A percentile compares a stretch with the other conserved stretches of the same genome.
Conservation (phyloP, 169 alveolate genomes). For the Eimeria praecox region DNA sequence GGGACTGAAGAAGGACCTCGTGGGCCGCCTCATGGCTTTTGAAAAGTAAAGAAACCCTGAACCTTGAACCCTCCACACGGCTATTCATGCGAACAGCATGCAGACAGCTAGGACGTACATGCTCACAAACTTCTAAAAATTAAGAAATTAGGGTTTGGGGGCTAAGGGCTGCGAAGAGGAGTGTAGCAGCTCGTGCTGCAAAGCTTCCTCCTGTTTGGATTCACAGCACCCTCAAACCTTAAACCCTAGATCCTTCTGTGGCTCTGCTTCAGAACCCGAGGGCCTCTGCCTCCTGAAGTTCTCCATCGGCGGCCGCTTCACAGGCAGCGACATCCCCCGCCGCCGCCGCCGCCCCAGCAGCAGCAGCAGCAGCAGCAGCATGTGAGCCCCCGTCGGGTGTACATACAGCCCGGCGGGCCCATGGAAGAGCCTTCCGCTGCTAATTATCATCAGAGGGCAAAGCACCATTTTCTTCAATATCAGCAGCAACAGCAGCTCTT, state of each 20-base stretch:
- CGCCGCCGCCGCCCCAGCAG: conserved; percentile 13
- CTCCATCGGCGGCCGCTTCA: conserved; percentile 27
- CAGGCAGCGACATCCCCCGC: conserved; percentile 32
- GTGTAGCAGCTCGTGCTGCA: neutral
- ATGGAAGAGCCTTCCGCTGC: conserved; percentile 18
- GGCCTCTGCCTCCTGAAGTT: conserved; percentile 46
- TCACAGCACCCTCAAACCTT: neutral
- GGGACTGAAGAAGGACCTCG: conserved; percentile 42
- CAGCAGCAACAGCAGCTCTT: conserved; percentile 56
- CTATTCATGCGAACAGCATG: too few relatives aligned
- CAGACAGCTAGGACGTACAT: neutral
- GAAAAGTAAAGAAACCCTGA: conserved; percentile 10
- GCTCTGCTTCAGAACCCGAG: conserved; percentile 46
- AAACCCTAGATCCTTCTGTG: neutral
- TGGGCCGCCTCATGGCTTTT: conserved; percentile 29
- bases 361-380: conserved; percentile 70
- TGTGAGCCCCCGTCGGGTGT: conserved; percentile 44
- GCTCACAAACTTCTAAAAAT: neutral
- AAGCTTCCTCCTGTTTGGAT: neutral
- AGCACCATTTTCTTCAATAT: conserved; percentile 6
- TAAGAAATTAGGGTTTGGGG: neutral
- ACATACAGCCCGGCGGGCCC: conserved; percentile 33
- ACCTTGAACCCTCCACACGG: neutral
- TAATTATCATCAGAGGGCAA: conserved; percentile 25
- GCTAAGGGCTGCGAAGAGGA: neutral